Percentiles rank a stretch among this genome's conserved stretches.
Conservation (phyloP, 768 basidiomycete species). For the Pleurotus ostreatus region DNA sequence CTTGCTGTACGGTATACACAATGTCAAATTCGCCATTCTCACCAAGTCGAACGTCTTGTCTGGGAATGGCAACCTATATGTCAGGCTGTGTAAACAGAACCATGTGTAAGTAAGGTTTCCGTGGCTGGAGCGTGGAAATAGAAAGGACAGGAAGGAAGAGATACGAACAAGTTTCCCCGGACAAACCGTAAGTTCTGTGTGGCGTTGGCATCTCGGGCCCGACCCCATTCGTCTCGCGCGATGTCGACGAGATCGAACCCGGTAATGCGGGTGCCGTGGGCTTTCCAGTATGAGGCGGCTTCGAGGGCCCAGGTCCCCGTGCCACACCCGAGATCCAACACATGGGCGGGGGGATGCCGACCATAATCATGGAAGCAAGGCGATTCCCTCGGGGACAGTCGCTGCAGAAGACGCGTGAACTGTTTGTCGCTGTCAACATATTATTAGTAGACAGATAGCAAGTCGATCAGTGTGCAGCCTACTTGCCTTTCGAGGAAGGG, state of each 20-base stretch:
- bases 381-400: constrained; percentile 1
- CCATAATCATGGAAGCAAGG: constrained; percentile 9
- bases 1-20: constrained; percentile 33
- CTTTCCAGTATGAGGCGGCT: constrained; percentile 5
- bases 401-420: constrained; percentile 1
- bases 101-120: neutral
- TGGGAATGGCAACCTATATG: constrained; percentile 37
- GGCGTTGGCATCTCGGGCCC: neutral
- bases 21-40: constrained; percentile 41
- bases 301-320: constrained; percentile 4
- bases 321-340: constrained; percentile 6
- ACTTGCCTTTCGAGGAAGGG: constrained; percentile 6
- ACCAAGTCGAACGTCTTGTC: constrained; percentile 44
- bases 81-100: constrained; percentile 23
- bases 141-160: neutral
- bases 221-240: constrained; percentile 2
- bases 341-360: neutral
- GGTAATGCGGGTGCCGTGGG: constrained; percentile 1
- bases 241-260: constrained; percentile 5
- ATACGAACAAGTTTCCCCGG: constrained; percentile 42
- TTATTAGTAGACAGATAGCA: neutral
- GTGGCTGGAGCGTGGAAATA: too few species aligned
- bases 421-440: constrained; percentile 3
- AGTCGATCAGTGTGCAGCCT: neutral
- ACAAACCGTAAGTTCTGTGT: constrained; percentile 29